phyloP scores from a whole-genome alignment of 1,139 yeast genomes.

The Debaryomyces psychrophilus region DNA sequence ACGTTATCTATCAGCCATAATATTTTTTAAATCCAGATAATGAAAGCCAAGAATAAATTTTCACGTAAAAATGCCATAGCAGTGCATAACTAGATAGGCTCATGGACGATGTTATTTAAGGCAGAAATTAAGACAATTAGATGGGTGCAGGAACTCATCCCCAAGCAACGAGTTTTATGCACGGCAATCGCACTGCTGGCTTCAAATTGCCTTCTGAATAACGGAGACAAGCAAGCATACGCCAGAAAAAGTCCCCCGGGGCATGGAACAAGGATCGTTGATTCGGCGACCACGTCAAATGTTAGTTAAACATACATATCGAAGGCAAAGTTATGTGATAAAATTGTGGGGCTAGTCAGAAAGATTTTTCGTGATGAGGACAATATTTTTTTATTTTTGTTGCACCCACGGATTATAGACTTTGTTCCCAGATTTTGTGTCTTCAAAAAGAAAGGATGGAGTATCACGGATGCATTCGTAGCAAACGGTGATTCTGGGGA shows the following conservation, averaged over 20 bases:
- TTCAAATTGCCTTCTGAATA: not conserved
- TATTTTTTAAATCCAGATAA: not conserved
- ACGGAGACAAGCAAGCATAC: no score
- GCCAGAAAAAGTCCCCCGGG: no score
- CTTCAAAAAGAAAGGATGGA: not conserved
- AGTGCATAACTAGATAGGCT: not conserved
- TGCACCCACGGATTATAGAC: not conserved
- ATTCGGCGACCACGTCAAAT: no score
- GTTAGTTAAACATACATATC: no score
- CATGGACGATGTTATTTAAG: not conserved
- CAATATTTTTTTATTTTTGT: no score
- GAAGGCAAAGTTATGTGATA: no score
- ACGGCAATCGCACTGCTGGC: slow-evolving; percentile 2
- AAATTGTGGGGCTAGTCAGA: no score
- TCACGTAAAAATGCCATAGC: slow-evolving; percentile 3
- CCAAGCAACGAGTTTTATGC: not conserved
- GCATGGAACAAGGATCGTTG: no score
- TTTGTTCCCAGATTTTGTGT: not conserved
- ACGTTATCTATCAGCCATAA: not conserved
- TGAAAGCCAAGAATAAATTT: not conserved
- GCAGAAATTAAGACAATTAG: not conserved
- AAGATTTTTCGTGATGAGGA: no score
- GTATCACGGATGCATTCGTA: not conserved
- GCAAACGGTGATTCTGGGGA: slow-evolving; percentile 1
- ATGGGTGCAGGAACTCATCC: not conserved